Evolutionary conservation across 805 yeast genomes (phyloP).

Genomic region (Debaryomyces castellii): DNA sequence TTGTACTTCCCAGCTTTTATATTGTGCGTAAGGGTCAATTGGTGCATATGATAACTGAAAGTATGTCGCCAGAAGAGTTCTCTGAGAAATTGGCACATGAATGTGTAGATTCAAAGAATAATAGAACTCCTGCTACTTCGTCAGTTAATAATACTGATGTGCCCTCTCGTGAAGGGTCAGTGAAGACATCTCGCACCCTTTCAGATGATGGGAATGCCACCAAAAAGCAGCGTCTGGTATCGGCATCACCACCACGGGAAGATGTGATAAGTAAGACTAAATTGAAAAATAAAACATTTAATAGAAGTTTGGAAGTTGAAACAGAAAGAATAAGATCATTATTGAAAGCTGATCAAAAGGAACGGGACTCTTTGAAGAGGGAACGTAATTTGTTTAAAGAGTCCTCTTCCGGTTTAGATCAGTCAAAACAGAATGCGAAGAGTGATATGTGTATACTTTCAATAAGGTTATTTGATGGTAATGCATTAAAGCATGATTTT

Average conservation of each 20-base stretch:
- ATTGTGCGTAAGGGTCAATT: slow-evolving; percentile 51
- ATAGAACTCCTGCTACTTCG: not conserved
- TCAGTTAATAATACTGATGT: not conserved
- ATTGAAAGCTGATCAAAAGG: slow-evolving; percentile 53
- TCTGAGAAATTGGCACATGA: slow-evolving; percentile 13
- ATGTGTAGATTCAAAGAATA: not conserved
- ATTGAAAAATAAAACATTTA: not conserved
- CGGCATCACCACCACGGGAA: not conserved
- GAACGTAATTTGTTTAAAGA: slow-evolving; percentile 2
- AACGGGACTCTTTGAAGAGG: slow-evolving; percentile 26
- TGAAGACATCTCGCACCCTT: not conserved
- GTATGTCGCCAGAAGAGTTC: slow-evolving; percentile 23
- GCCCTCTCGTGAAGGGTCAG: not conserved
- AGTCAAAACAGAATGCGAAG: not conserved
- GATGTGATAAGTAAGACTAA: not conserved
- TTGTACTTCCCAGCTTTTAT: slow-evolving; percentile 55
- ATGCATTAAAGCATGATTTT: slow-evolving; percentile 53
- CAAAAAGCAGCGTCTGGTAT: slow-evolving; percentile 5
- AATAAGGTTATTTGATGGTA: slow-evolving; percentile 70
- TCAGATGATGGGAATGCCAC: slow-evolving; percentile 2
- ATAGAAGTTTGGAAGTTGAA: slow-evolving; percentile 36
- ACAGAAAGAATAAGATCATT: slow-evolving; percentile 53
- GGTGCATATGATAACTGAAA: slow-evolving; percentile 41
- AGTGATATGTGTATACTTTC: slow-evolving; percentile 42
- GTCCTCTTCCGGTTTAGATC: not conserved